These are phyloP conservation scores for Zygoascus biomembranicola DNA, from an alignment of 805 yeast species.

Conservation along the genomic window DNA sequence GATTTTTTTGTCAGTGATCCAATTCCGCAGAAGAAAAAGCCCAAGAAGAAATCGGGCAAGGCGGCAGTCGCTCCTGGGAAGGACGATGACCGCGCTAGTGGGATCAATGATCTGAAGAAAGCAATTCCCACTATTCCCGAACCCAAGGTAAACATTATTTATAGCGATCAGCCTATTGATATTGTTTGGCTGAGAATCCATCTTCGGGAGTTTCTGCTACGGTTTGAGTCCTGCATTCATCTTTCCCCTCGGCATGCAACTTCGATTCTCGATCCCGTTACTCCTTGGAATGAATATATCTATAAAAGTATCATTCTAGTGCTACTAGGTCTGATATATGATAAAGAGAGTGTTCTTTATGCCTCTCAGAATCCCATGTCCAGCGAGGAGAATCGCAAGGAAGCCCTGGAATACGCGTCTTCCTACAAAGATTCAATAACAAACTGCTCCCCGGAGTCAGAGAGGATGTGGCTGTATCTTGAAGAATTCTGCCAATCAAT, in stretches of 20 bases:
- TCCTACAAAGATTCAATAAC: conserved; percentile 22
- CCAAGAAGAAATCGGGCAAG: conserved; percentile 8
- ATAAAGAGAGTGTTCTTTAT: neutral
- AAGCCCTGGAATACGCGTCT: neutral
- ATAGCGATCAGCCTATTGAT: conserved; percentile 18
- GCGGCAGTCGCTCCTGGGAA: conserved; percentile 1
- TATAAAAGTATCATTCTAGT: conserved; percentile 27
- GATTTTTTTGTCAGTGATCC: conserved; percentile 9
- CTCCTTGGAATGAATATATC: conserved; percentile 29
- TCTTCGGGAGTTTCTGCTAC: conserved; percentile 30
- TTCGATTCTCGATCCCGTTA: conserved; percentile 28
- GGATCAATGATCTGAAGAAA: conserved; percentile 9
- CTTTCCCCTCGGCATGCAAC: conserved; percentile 27
- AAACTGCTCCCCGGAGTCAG: conserved; percentile 25
- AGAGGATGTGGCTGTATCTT: conserved; percentile 26
- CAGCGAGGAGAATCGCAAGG: conserved; percentile 3
- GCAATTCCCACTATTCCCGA: conserved; percentile 11
- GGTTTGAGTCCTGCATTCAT: conserved; percentile 31
- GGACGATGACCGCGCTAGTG: neutral
- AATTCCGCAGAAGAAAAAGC: conserved; percentile 6
- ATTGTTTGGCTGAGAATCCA: conserved; percentile 28
- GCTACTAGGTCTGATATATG: conserved; percentile 22
- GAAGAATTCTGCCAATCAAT: conserved; percentile 17
- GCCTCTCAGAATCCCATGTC: neutral
- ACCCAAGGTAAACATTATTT: conserved; percentile 23